Percentiles rank a stretch among this genome's conserved stretches.
Conservation (phyloP, 345 rosid genomes). For the Ceriops decandra region DNA sequence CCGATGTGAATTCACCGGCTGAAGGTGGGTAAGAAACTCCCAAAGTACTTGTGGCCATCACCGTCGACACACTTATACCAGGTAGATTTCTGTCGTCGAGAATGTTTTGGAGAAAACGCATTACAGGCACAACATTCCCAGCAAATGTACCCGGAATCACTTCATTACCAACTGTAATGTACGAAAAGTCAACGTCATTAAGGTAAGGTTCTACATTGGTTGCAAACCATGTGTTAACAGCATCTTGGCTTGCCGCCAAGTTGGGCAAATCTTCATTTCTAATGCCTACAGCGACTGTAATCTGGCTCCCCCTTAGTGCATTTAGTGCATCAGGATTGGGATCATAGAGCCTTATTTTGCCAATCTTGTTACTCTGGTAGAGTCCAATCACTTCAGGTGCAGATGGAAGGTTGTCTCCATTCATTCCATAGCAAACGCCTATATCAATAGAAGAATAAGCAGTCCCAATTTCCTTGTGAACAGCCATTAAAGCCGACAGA, state of each 20-base stretch:
- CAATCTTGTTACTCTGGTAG: slow-evolving; percentile 1
- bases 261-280: slow-evolving; percentile 12
- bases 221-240: slow-evolving; percentile 5
- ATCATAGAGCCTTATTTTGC: slow-evolving; percentile 15
- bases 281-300: slow-evolving; percentile 5
- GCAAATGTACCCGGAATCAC: background rate
- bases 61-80: slow-evolving; percentile 7
- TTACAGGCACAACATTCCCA: background rate
- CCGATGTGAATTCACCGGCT: background rate
- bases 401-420: slow-evolving; percentile 13
- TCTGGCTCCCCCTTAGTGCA: slow-evolving; percentile 10
- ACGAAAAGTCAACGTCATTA: background rate
- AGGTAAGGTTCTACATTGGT: slow-evolving; percentile 9
- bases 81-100: background rate
- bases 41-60: background rate
- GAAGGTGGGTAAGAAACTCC: slow-evolving; percentile 21
- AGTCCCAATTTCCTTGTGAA: background rate
- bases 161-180: slow-evolving; percentile 18
- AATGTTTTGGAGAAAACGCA: slow-evolving; percentile 2
- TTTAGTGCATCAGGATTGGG: slow-evolving; percentile 15
- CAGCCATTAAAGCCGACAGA: background rate
- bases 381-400: slow-evolving; percentile 14
- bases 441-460: slow-evolving; percentile 3
- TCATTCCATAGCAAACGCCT: slow-evolving; percentile 19
- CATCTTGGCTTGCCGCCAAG: slow-evolving; percentile 15